Evolutionary conservation across 768 basidiomycete genomes (phyloP), one percentile per base, ranked within the genome.

Genomic region (Suillus occidentalis): DNA sequence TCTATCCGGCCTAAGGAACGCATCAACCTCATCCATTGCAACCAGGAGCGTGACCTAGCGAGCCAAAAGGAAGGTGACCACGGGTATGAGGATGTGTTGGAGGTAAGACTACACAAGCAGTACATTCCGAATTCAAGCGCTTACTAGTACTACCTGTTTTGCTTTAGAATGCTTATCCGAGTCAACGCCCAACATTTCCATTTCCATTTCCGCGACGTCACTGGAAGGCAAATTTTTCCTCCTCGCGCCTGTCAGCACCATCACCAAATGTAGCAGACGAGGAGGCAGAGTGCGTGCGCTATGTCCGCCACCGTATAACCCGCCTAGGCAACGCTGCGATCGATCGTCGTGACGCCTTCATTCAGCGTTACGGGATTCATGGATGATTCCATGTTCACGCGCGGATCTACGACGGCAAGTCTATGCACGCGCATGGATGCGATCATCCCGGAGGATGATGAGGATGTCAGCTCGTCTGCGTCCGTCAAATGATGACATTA

Each of bases 21-120:
- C 36, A 78, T 83, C 57, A 80, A 80, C 2, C 77, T 81, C 13
- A 89, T 94, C 60, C 71, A 66, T n/a, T 34, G 66, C 83, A 80
- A 63, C 82, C 81, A 56, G 84, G 72, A 84, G 90, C 73, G 91
- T 89, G 71, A 80, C 81, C 53, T 75, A 90, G 72, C 79, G 75
- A 80, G 80, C 59, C 88, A 89, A 74, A 90, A 89, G 72, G 91
- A 95, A 58, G 76, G 82, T 57, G 91, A 95, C 70, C 84, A 88
- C 58, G 84, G 87, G 59, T 97, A 94, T 89, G 95, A 97, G 69
- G 95, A 98, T 72, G 81, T 83, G 61, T 83, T 93, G 67, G 95
- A 97, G 76, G 91, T 94, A 72, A 73, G 84, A 76, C 2, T 60
- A 63, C n/a, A n/a, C 31, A 13, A 42, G 5, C 6, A 12, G 20